These are phyloP conservation scores for Stachybotrys chartarum DNA, from an alignment of 2,329 filamentous ascomycete genomes.

Conservation along the genomic window DNA sequence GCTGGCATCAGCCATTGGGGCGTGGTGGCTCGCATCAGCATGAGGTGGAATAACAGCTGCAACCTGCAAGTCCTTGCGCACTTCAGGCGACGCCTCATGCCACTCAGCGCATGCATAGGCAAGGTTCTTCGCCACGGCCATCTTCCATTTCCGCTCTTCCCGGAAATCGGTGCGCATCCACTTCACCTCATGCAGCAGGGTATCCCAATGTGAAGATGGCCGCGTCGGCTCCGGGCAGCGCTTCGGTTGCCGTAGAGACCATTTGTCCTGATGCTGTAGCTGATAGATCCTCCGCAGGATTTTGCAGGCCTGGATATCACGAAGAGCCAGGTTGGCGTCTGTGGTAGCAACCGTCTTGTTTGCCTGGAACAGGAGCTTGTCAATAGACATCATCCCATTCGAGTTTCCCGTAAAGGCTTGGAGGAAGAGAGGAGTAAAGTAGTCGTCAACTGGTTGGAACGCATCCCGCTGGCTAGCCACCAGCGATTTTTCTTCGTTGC, in stretches of 20 bases:
- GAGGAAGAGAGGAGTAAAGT: constrained; percentile 56
- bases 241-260: constrained; percentile 86
- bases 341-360: constrained; percentile 85
- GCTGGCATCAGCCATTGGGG: constrained; percentile 26
- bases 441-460: constrained; percentile 48
- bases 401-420: constrained; percentile 48
- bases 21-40: constrained; percentile 17
- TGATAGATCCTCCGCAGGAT: constrained; percentile 83
- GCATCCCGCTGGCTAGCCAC: constrained; percentile 32
- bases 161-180: constrained; percentile 98
- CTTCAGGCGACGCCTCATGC: constrained; percentile 56
- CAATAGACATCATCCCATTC: constrained; percentile 55
- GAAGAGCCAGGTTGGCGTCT: constrained; percentile 74
- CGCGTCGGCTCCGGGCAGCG: constrained; percentile 74
- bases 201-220: constrained; percentile 74
- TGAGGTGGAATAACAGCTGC: constrained; percentile 43
- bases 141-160: constrained; percentile 93
- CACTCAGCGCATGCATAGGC: constrained; percentile 82
- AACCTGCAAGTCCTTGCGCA: constrained; percentile 63
- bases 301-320: constrained; percentile 81
- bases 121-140: constrained; percentile 68
- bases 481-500: constrained; percentile 38
- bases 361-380: constrained; percentile 71
- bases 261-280: constrained; percentile 83
- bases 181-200: constrained; percentile 83